phyloP scores from a whole-genome alignment of 768 basidiomycete species.

The Hemileccinum impolitum region DNA sequence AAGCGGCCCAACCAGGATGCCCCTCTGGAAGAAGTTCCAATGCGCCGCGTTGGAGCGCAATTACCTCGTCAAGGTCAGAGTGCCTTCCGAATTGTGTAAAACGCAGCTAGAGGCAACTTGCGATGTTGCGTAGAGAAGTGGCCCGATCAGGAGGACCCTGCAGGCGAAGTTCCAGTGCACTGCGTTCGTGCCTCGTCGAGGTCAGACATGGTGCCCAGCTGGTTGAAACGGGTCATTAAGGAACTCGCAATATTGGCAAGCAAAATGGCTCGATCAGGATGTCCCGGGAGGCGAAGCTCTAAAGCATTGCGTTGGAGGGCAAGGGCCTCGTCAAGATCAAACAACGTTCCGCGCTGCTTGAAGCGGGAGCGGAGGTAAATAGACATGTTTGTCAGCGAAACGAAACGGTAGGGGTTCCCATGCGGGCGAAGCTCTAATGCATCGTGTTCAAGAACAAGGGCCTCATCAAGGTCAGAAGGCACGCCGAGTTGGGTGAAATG shows the following conservation, averaged over 20 bases:
- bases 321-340: neutral
- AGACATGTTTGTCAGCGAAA: neutral
- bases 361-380: neutral
- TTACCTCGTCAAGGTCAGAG: neutral
- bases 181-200: constrained; percentile 1
- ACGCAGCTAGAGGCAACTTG: neutral
- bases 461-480: neutral
- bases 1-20: neutral
- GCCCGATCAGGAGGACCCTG: constrained; percentile 8
- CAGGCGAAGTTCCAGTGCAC: constrained; percentile 1
- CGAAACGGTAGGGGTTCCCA: neutral
- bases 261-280: neutral
- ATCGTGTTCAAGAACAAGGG: neutral
- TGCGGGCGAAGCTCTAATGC: neutral
- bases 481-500: neutral
- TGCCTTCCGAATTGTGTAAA: neutral
- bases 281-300: neutral
- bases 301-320: neutral
- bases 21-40: neutral
- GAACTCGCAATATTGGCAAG: neutral
- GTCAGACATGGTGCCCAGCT: neutral
- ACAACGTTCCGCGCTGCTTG: neutral
- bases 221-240: neutral
- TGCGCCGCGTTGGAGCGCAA: neutral
- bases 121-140: neutral